These are phyloP conservation scores for Thelephora ganbajun DNA, from an alignment of 768 basidiomycete genomes.

Conservation along the genomic window DNA sequence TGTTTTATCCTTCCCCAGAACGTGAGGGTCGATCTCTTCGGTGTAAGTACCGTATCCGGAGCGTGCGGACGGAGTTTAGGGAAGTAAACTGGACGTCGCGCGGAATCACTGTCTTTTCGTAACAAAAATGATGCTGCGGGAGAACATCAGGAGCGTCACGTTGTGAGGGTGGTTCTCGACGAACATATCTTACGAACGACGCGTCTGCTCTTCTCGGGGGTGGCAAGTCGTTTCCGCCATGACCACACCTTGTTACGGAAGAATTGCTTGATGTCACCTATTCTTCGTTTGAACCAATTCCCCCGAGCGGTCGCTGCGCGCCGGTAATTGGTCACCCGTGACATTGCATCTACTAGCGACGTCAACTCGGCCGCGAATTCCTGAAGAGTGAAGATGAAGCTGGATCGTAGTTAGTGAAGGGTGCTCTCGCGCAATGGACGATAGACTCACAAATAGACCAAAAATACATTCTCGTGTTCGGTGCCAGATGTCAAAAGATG, in stretches of 20 bases:
- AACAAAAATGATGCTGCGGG: slow-evolving; percentile 38
- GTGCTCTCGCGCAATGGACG: neutral
- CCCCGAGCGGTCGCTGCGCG: slow-evolving; percentile 24
- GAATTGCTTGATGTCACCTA: neutral
- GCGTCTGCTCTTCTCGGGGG: no score
- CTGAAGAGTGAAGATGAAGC: slow-evolving; percentile 93
- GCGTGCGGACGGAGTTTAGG: slow-evolving; percentile 76
- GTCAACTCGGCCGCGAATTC: slow-evolving; percentile 83
- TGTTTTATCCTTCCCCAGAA: slow-evolving; percentile 52
- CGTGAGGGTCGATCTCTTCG: slow-evolving; percentile 43
- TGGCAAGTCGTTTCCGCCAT: no score
- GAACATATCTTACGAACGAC: neutral
- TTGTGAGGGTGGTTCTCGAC: neutral
- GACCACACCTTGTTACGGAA: neutral
- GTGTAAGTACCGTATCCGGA: slow-evolving; percentile 77
- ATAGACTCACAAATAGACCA: slow-evolving; percentile 76
- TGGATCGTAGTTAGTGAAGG: slow-evolving; percentile 16
- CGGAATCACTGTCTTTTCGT: slow-evolving; percentile 12
- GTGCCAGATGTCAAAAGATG: slow-evolving; percentile 22
- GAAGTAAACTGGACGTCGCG: slow-evolving; percentile 46
- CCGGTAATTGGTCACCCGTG: slow-evolving; percentile 60
- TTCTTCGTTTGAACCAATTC: slow-evolving; percentile 21
- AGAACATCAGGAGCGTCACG: slow-evolving; percentile 1
- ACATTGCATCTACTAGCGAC: slow-evolving; percentile 73
- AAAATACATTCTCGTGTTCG: slow-evolving; percentile 75